Evolutionary conservation across 2,329 filamentous ascomycete species (phyloP), one percentile per base, ranked within the genome.

Genomic region (Dactylellina parvicollis): DNA sequence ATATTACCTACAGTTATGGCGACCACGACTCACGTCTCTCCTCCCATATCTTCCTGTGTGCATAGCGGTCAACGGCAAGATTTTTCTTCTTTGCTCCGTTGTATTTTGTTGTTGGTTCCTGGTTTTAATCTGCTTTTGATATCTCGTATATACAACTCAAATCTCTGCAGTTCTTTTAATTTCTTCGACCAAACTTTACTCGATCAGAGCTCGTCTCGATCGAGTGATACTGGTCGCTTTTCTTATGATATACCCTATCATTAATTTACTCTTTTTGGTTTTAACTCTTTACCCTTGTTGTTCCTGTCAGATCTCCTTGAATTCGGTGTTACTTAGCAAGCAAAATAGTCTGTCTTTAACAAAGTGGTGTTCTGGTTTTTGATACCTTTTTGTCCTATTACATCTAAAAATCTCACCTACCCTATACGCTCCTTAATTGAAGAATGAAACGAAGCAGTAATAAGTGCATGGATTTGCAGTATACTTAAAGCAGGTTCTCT

Each of bases 21-120:
- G 69, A 60, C 44, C 36, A 73, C 69, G 69, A 73, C 55, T 73
- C 69, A 73, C 69, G 69, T 65, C 69, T 55, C 38, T 55, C 47
- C 60, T 28, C 22, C 54, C 38, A 57, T 56, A 65, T 44, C 54
- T 32, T 55, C 44, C 34, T 60, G 47, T 66, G 69, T 73, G 69
- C 60, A 73, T 66, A 73, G 46, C 46, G 61, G 40, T 40, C 32
- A 28, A 42, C 30, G 28, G 40, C n/a, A 55, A 54, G n/a, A 32
- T 40, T 18, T 28, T 34, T 28, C 7, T 4, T 44, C 22, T 28
- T 52, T 46, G 30, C 60, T 28, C 20, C 46, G n/a, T 49, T 49
- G 42, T 22, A 14, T 57, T 60, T 32, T 56, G 16, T 38, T 47
- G 38, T 44, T 34, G 24, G 28, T 52, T 40, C 34, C 47, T 18